These are phyloP conservation scores for Trypanosoma brucei DNA, from an alignment of 208 protist species.

Conservation along the genomic window DNA sequence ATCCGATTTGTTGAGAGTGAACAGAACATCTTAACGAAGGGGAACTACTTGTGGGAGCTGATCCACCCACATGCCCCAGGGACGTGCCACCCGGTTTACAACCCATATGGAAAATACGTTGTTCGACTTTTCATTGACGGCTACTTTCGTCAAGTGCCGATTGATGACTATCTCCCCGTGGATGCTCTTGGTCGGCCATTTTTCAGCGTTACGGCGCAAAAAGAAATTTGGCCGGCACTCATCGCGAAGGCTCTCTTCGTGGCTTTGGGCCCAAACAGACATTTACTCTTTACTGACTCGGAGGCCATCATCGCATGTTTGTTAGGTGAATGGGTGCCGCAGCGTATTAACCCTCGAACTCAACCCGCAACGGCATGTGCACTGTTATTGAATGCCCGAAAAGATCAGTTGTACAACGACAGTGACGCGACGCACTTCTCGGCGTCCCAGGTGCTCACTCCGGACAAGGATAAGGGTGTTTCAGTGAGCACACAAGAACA, in stretches of 20 bases:
- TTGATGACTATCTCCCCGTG: conserved; percentile 85
- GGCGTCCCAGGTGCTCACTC: neutral
- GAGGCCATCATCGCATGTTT: conserved; percentile 57
- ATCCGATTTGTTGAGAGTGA: conserved; percentile 57
- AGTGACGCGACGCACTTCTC: conserved; percentile 5
- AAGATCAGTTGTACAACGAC: conserved; percentile 16
- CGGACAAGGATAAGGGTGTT: neutral
- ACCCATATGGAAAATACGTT: conserved; percentile 87
- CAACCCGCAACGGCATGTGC: conserved; percentile 34
- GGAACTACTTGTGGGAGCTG: conserved; percentile 86
- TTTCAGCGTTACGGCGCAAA: conserved; percentile 58
- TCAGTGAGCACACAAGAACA: neutral
- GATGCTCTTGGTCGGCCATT: conserved; percentile 76
- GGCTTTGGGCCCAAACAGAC: conserved; percentile 30
- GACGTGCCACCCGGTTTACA: conserved; percentile 86
- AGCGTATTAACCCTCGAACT: conserved; percentile 41
- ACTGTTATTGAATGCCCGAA: conserved; percentile 33
- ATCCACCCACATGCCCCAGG: conserved; percentile 79
- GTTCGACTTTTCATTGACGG: conserved; percentile 88
- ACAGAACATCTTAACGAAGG: conserved; percentile 42
- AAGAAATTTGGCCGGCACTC: conserved; percentile 86
- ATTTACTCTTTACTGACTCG: conserved; percentile 43
- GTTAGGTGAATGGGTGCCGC: conserved; percentile 75
- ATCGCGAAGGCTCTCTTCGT: conserved; percentile 85
- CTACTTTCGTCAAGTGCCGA: conserved; percentile 72